Evolutionary conservation across 2,329 filamentous ascomycete species (phyloP), one percentile per base, ranked within the genome.

Genomic region (Trichoderma aggressivum): DNA sequence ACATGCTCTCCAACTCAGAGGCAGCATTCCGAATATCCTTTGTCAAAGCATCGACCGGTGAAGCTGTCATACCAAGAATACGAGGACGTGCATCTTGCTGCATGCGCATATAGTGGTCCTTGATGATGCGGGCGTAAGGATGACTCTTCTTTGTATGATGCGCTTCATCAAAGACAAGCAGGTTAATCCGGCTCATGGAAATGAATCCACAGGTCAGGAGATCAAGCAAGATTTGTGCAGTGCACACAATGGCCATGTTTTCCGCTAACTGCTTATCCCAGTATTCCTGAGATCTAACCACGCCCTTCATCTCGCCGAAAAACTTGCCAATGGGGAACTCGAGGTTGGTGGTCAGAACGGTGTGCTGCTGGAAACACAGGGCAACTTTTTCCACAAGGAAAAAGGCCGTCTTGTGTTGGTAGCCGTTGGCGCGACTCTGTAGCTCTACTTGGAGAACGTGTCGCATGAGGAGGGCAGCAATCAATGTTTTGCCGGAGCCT

Each of bases 71-170:
- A 30, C 95, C 95, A 74, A 99, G 92, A 24, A 99, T 90, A 47
- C 90, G 91, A 5, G 96, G 96, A 5, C 89, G 86, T 1, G 84
- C 81, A 1, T 61, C 34, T 1, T 7, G 3, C 1, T 7, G 3
- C 1, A 79, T 75, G 3, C 85, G 81, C 1, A 89, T 76, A 77
- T 98, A 98, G 75, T 93, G 94, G 71, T 97, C 92, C 76, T 92
- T 94, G 81, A 99, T 93, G 71, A 99, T 96, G 32, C 89, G 87
- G 24, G 95, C 93, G 78, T 97, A 99, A 0, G 93, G 87, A 77
- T 99, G 96, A 65, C 94, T 92, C 79, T 95, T 97, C 81, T 99
- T 99, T 0, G 95, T 90, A 77, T 98, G 96, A 77, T 99, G 96
- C 7, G 94, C 96, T 81, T 99, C 96, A 77, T 99, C 96, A 74